phyloP scores from a whole-genome alignment of 768 basidiomycete genomes.

The Naematelia encephala region DNA sequence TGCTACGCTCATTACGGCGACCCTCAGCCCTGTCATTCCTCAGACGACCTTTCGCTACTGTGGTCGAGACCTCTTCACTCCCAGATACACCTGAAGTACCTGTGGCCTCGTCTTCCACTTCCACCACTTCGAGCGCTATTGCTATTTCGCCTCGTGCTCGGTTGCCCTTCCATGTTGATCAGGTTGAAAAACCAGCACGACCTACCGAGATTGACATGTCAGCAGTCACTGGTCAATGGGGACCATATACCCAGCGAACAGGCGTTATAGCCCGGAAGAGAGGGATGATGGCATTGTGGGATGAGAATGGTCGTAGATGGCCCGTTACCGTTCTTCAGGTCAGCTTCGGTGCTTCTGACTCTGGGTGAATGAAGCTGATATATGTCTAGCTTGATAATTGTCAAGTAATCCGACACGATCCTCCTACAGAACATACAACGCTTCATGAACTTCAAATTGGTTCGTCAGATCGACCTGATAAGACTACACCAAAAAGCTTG shows the following conservation, averaged over 20 bases:
- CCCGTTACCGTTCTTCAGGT: constrained; percentile 96
- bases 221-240: constrained; percentile 64
- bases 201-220: neutral
- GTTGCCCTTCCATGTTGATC: constrained; percentile 1
- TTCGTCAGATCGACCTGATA: constrained; percentile 68
- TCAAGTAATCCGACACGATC: constrained; percentile 49
- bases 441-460: constrained; percentile 95
- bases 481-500: constrained; percentile 73
- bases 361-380: constrained; percentile 4
- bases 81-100: neutral
- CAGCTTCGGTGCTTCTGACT: neutral
- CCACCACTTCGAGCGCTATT: neutral
- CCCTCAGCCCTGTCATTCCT: neutral
- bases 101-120: neutral
- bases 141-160: neutral
- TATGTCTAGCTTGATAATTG: constrained; percentile 49
- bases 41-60: neutral
- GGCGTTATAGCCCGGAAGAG: constrained; percentile 92
- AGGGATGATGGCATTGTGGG: constrained; percentile 93
- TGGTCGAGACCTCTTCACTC: neutral
- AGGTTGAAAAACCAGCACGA: constrained; percentile 1
- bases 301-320: constrained; percentile 76
- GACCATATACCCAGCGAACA: constrained; percentile 76
- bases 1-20: constrained; percentile 6
- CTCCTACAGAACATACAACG: constrained; percentile 37